A percentile compares a stretch with the other conserved stretches of the same genome.
Conservation (phyloP, 768 basidiomycete species). For the Phylloporus sp. region DNA sequence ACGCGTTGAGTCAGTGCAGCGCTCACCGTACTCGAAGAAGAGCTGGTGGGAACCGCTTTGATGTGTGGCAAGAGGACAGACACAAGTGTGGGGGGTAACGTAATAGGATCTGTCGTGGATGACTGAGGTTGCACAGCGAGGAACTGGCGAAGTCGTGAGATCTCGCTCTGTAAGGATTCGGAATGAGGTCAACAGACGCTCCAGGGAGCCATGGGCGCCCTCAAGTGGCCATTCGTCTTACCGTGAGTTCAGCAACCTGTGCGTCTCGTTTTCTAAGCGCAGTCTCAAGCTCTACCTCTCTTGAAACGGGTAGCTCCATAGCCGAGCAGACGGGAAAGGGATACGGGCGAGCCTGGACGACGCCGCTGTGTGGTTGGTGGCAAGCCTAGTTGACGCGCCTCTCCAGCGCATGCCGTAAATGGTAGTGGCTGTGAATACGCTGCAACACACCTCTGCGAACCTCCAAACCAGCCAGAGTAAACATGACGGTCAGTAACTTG, state of each 20-base stretch:
- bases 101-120: slow-evolving; percentile 56
- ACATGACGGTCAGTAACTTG: no score
- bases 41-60: slow-evolving; percentile 32
- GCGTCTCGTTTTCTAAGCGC: slow-evolving; percentile 72
- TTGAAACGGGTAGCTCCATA: slow-evolving; percentile 70
- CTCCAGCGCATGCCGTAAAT: slow-evolving; percentile 29
- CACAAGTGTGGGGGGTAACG: slow-evolving; percentile 67
- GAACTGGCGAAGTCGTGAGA: slow-evolving; percentile 63
- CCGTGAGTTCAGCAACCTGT: slow-evolving; percentile 68
- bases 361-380: slow-evolving; percentile 28
- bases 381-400: slow-evolving; percentile 26
- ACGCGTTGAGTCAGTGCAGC: slow-evolving; percentile 75
- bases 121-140: slow-evolving; percentile 56
- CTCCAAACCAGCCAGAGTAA: no score
- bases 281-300: slow-evolving; percentile 80
- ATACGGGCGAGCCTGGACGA: slow-evolving; percentile 16
- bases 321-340: slow-evolving; percentile 11
- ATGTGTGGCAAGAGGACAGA: slow-evolving; percentile 70
- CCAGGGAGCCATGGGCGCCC: slow-evolving; percentile 18
- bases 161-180: slow-evolving; percentile 55
- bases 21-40: slow-evolving; percentile 53
- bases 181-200: slow-evolving; percentile 17
- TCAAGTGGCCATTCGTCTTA: slow-evolving; percentile 37
- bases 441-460: not conserved
- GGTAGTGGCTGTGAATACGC: slow-evolving; percentile 30